Base-by-base conservation (phyloP, 345 rosid genomes). In the Populus alba region DNA sequence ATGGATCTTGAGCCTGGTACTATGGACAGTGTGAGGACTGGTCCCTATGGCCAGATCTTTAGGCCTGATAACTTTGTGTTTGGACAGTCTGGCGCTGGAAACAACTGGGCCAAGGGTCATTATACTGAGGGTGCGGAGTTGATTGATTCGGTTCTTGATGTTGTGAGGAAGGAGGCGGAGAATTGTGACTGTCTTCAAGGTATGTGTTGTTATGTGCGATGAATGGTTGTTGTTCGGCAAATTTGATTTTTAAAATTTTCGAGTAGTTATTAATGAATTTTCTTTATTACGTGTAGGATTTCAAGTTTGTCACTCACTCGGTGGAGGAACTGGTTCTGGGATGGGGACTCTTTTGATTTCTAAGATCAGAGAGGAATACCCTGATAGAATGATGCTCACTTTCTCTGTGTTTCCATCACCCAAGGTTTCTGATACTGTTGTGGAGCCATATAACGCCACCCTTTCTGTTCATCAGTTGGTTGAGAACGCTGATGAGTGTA, bases 1-100 rank as follows among this genome's bases (percentile, higher is more conserved):
- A 80, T 80, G 82, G 82, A 80, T 70, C 77, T 80, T 11, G 82
- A 80, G 66, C 82, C 82, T 47, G 82, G 82, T 70, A 80, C 82
- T 39, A 80, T 80, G 82, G 82, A 80, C 75, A 80, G 82, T 62
- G 75, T 80, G 75, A 62, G 82, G 51, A 80, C 82, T 12, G 82
- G 82, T 62, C 82, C 82, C 0, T 80, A 75, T 70, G 82, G 82
- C 15, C 75, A 80, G 66, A 80, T 80, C 16, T 80, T 80, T 38
- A 75, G 82, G 38, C 82, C 82, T 35, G 82, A 80, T 80, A 80
- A 80, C 70, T 80, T 80, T 29, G 82, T 80, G 53, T 80, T 80
- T 62, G 82, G 82, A 3, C 82, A 80, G 35, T 80, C 82, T 62
- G 82, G 82, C 20, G 82, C 82, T 47, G 82, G 82, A 70, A 80